Percentiles rank a stretch among this genome's conserved stretches.
phyloP scores from a whole-genome alignment of 371 early-diverging fungal genomes.

The Encephalitozoon cuniculi region DNA sequence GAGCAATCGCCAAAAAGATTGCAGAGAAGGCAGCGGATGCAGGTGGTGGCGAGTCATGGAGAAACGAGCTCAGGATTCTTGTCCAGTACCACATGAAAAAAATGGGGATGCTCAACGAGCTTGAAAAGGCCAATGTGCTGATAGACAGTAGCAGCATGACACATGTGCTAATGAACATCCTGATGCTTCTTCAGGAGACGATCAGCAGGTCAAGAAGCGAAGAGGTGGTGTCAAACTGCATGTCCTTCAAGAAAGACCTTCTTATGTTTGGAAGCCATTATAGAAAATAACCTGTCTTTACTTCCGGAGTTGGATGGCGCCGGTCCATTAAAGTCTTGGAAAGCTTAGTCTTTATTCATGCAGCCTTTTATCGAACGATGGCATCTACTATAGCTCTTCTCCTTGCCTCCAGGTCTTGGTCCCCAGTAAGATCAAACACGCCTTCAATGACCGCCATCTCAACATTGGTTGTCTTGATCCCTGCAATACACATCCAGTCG shows the following conservation, averaged over 20 bases:
- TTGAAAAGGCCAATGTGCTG: not conserved
- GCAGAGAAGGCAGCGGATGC: not conserved
- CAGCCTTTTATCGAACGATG: not conserved
- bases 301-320: not conserved
- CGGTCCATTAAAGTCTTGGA: not conserved
- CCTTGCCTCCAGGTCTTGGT: conserved; percentile 4
- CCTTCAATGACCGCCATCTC: conserved; percentile 93
- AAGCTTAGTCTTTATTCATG: not conserved
- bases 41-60: not conserved
- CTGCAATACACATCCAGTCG: conserved; percentile 95
- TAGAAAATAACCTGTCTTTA: not conserved
- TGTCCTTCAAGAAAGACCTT: not conserved
- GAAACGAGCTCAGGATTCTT: not conserved
- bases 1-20: not conserved
- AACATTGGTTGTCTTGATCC: conserved; percentile 87
- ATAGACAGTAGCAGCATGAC: not conserved
- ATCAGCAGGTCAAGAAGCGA: not conserved
- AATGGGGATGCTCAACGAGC: not conserved
- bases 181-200: not conserved
- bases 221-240: not conserved
- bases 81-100: not conserved
- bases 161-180: not conserved
- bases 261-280: not conserved
- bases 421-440: conserved; percentile 66
- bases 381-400: conserved; percentile 20